Evolutionary conservation across 176 grass and related monocot species (phyloP), one percentile per base, ranked within the genome.

Genomic region (Carex pumila): DNA sequence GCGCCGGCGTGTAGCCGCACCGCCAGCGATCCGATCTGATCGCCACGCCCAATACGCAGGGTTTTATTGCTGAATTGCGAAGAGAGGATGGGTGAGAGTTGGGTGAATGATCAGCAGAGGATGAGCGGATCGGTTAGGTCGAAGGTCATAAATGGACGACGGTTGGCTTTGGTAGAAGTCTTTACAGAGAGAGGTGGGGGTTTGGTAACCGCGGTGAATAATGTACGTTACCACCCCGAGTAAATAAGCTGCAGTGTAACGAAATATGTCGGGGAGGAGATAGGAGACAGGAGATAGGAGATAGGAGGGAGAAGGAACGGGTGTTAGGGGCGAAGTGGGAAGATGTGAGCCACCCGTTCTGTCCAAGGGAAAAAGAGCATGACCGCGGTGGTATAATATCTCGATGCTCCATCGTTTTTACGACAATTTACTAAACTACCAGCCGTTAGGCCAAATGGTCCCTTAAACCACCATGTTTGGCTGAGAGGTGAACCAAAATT

Each of bases 21-120:
- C 91, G 93, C 88, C 78, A 83, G 79, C 82, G 86, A 88, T 67
- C 90, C 60, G 90, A 91, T 94, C 41, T 1, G 65, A 74, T 37
- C 43, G 15, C 25, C 13, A 57, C 19, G 7, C 30, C 11, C 8
- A 13, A 63, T 66, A 14, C 5, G 31, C 6, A 4, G 57, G 37
- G 12, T 50, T 61, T 56, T 45, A 84, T 71, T 30, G 13, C 57
- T 52, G 45, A 39, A 68, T 55, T 31, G 55, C 54, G 8, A 18
- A 6, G 17, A 12, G 34, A 13, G 12, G 64, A 71, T 57, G 17
- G 52, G 65, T 17, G 22, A 68, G 12, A 19, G 55, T 36, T 52
- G 32, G 71, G 56, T 21, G 53, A 45, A 39, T 4, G 65, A 70
- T 72, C 7, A 58, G 13, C 64, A 57, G 12, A 19, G 7, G 43